phyloP scores from a whole-genome alignment of 1,139 yeast genomes.

The Zygosaccharomyces sapae region DNA sequence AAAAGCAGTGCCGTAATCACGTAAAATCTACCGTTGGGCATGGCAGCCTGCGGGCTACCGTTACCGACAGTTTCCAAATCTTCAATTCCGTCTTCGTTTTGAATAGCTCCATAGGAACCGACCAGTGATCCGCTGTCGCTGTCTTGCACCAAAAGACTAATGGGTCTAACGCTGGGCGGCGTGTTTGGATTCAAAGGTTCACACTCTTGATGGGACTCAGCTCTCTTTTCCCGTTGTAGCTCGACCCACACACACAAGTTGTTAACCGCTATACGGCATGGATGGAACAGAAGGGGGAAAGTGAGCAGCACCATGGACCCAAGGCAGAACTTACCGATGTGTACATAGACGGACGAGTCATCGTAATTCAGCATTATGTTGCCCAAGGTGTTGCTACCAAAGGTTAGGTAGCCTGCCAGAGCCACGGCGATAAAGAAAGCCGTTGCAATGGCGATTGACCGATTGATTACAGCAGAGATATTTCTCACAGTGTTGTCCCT shows the following conservation, averaged over 20 bases:
- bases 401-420: constrained; percentile 76
- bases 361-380: constrained; percentile 70
- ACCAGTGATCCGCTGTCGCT: constrained; percentile 19
- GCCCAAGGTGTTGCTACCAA: constrained; percentile 73
- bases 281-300: constrained; percentile 90
- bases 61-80: constrained; percentile 9
- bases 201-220: constrained; percentile 4
- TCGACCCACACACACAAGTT: constrained; percentile 61
- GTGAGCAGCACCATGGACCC: constrained; percentile 81
- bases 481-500: constrained; percentile 50
- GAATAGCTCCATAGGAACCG: background rate
- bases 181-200: constrained; percentile 3
- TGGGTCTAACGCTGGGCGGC: constrained; percentile 17
- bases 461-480: constrained; percentile 49
- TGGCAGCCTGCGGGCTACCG: constrained; percentile 42
- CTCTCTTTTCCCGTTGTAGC: constrained; percentile 8
- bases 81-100: constrained; percentile 1
- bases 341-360: constrained; percentile 37
- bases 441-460: constrained; percentile 56
- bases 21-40: constrained; percentile 47
- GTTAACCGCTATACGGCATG: constrained; percentile 80
- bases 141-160: constrained; percentile 19
- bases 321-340: constrained; percentile 66
- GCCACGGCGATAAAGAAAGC: constrained; percentile 68
- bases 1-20: constrained; percentile 47